A percentile compares a stretch with the other conserved stretches of the same genome.
Evolutionary conservation across 768 basidiomycete genomes (phyloP).

Genomic region (Kwoniella mangroviensis): DNA sequence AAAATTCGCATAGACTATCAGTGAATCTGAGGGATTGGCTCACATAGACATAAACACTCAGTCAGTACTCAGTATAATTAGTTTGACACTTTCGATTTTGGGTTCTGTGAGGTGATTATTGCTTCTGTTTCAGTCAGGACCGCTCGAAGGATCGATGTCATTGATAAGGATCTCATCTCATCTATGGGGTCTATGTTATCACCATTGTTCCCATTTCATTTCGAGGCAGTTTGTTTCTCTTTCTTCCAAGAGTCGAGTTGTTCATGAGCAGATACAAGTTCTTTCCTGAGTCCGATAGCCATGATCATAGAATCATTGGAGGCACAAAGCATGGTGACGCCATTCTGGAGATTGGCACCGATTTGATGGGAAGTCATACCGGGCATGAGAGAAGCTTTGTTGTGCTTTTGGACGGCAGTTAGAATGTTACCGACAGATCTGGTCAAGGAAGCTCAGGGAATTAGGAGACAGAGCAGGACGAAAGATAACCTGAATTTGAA

Average conservation of each 20-base stretch:
- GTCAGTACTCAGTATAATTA: no score
- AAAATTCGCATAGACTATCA: neutral
- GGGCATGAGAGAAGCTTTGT: slow-evolving; percentile 11
- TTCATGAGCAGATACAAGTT: slow-evolving; percentile 7
- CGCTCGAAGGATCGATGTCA: no score
- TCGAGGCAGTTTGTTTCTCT: neutral
- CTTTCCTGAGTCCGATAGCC: slow-evolving; percentile 9
- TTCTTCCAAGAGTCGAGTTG: slow-evolving; percentile 8
- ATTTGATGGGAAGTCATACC: slow-evolving; percentile 15
- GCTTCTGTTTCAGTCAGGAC: no score
- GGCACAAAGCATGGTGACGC: slow-evolving; percentile 14
- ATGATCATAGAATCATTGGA: slow-evolving; percentile 15
- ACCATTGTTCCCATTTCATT: no score
- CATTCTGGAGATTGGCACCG: slow-evolving; percentile 1
- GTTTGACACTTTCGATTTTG: no score
- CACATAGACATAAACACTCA: no score
- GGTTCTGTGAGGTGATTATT: no score
- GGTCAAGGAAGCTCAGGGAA: neutral
- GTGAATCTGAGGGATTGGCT: no score
- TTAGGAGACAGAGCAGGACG: neutral
- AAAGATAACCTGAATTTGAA: neutral
- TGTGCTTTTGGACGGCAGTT: slow-evolving; percentile 6
- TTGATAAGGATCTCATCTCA: no score
- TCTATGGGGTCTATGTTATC: no score
- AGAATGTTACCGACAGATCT: slow-evolving; percentile 3